Base-by-base conservation (phyloP, 441 rosid genomes). In the Adansonia gregorii region DNA sequence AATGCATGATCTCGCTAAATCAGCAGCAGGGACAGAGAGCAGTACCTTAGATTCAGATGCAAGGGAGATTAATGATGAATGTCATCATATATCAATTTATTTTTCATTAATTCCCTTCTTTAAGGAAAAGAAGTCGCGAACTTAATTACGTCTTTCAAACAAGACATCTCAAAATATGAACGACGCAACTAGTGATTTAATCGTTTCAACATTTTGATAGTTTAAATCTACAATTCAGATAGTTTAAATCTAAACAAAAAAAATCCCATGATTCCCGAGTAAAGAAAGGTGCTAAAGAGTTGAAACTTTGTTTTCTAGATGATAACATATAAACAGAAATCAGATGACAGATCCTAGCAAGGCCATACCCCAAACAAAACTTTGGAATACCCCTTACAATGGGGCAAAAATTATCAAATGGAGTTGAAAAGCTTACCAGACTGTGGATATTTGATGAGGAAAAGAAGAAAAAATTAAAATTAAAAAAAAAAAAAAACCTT, bases 181-280 rank as follows among this genome's bases (percentile, higher is more conserved):
- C 2, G 3, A 55, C 2, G 9, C 8, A 55, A 55, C 22, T 12
- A n/a, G 24, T 9, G 60, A 55, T 17, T n/a, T 2, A 6, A 17
- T 55, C 5, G 31, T 31, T 27, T 31, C 67, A 31, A 63, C 8
- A 5, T 63, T 15, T 6, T 14, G 0, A 63, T 0, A 1, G 67
- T 63, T 45, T 14, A 3, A 31, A 31, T 31, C 14, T 63, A 14
- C 9, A 14, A 6, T 63, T 31, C 35, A 3, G 0, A 6, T 14
- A 1, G 6, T 6, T 6, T 31, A 19, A 2, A 2, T 19, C 1
- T 56, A 31, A 31, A 31, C 35, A 31, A 68, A 15, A 61, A 43
- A 71, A 55, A 64, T 9, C 73, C 71, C 84, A 39, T 49, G 78
- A 48, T 52, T n/a, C 63, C 76, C 81, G 73, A 79, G 79, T 0